Base-by-base conservation (phyloP, 768 basidiomycete species). In the Termitomyces titanicus region DNA sequence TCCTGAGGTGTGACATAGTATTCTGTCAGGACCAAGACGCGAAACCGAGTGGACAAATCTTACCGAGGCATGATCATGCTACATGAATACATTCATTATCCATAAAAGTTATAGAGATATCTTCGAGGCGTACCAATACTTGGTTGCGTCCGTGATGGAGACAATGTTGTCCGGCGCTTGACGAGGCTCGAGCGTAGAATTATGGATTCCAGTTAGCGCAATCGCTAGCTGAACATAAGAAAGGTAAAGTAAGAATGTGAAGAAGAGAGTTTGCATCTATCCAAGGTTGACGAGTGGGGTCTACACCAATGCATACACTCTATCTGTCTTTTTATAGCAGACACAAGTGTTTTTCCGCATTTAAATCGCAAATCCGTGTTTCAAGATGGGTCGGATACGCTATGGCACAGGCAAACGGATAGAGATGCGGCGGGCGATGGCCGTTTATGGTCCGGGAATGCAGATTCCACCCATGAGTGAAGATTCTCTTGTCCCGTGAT, bases 11-110 rank as follows among this genome's bases (percentile, higher is more conserved):
- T 39, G 25, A 27, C 20, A 5, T 18, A 29, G 12, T 17, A 7
- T 13, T 50, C 12, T 39, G 11, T 46, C 27, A 33, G 7, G 24
- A 55, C 25, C 17, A 6, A 47, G 2, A 29, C 20, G 29, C 0
- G n/a, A 31, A 4, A 39, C 48, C 20, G 29, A 22, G 25, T 22
- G 33, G 3, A 22, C n/a, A n/a, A 27, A 38, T 47, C 60, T 34
- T 57, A 75, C 73, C 74, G 71, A 47, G 78, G 77, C 73, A 79
- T 73, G 45, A 79, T 78, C 74, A 79, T 76, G 55, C 78, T 78
- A 45, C 8, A 42, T 8, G 1, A 11, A 15, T 13, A 17, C 37
- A 24, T 34, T 22, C 20, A 29, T 51, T 3, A 40, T 33, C 31
- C 29, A 22, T 11, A 13, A 12, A 2, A 24, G 3, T 53, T 24